phyloP scores from a whole-genome alignment of 2,329 filamentous ascomycete genomes.

The Fusarium ambrosium region DNA sequence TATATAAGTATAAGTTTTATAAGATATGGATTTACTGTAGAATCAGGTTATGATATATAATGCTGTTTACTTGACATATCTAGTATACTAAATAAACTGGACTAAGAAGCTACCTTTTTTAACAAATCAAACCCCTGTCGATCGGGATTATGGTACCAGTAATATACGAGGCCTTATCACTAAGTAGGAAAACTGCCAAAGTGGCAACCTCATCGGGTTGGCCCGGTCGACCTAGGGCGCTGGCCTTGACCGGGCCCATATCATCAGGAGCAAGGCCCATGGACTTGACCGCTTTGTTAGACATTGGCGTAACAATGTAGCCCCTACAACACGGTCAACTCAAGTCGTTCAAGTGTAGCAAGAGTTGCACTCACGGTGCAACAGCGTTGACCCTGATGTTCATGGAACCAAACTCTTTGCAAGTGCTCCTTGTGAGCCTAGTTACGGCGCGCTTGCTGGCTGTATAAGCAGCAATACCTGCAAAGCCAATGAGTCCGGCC shows the following conservation, averaged over 20 bases:
- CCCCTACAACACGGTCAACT: too few species aligned
- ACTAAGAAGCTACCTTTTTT: neutral
- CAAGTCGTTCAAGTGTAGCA: too few species aligned
- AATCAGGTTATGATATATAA: neutral
- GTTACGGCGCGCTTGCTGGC: too few species aligned
- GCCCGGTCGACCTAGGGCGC: neutral
- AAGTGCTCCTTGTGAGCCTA: too few species aligned
- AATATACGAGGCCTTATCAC: neutral
- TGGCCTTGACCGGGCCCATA: neutral
- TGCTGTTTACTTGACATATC: neutral
- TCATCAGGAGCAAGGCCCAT: too few species aligned
- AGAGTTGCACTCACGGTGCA: too few species aligned
- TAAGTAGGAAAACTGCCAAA: neutral
- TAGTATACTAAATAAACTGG: neutral
- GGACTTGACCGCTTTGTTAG: too few species aligned
- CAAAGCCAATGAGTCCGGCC: neutral
- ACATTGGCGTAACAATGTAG: too few species aligned
- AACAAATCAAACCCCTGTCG: neutral
- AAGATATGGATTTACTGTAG: too few species aligned
- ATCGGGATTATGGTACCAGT: neutral
- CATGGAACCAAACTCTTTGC: too few species aligned
- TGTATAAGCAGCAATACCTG: neutral
- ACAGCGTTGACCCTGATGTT: too few species aligned
- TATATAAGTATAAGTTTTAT: too few species aligned
- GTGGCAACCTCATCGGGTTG: neutral